Percentiles rank a stretch among this genome's conserved stretches.
Conservation (phyloP, 2,329 filamentous ascomycete genomes). For the Sclerotinia trifoliorum region DNA sequence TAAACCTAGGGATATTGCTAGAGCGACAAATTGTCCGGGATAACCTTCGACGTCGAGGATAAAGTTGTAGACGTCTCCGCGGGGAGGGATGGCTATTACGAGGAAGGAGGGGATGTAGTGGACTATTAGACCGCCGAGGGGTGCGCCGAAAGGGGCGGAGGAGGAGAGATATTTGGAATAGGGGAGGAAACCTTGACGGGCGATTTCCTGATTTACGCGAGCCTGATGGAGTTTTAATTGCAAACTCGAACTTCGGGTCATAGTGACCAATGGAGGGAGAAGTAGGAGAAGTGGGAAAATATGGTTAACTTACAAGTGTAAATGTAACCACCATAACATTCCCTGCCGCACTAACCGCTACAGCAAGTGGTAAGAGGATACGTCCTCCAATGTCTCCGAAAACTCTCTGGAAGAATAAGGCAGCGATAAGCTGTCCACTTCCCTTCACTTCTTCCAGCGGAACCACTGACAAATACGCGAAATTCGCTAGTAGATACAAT, state of each 20-base stretch:
- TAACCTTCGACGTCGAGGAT: constrained; percentile 44
- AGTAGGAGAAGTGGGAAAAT: background rate
- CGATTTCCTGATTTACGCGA: constrained; percentile 50
- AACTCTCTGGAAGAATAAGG: constrained; percentile 56
- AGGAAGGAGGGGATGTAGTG: constrained; percentile 62
- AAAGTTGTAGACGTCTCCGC: constrained; percentile 41
- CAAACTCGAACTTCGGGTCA: too few species aligned
- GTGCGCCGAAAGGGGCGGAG: constrained; percentile 31
- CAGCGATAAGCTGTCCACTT: constrained; percentile 55
- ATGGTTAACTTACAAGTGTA: constrained; percentile 51
- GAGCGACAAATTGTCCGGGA: constrained; percentile 46
- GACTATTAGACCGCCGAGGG: constrained; percentile 48
- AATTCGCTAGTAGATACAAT: constrained; percentile 57
- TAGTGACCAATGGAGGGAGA: background rate
- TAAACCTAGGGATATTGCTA: constrained; percentile 37
- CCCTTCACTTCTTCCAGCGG: constrained; percentile 55
- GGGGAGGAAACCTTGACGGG: constrained; percentile 49
- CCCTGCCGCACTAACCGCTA: constrained; percentile 49
- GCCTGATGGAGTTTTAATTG: constrained; percentile 39
- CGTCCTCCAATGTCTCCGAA: constrained; percentile 47
- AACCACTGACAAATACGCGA: constrained; percentile 60
- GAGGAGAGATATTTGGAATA: constrained; percentile 41
- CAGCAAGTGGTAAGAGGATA: constrained; percentile 46
- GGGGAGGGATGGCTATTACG: constrained; percentile 52
- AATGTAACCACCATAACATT: constrained; percentile 52